phyloP scores from a whole-genome alignment of 2,329 filamentous ascomycete genomes.

The Madurella mycetomatis region DNA sequence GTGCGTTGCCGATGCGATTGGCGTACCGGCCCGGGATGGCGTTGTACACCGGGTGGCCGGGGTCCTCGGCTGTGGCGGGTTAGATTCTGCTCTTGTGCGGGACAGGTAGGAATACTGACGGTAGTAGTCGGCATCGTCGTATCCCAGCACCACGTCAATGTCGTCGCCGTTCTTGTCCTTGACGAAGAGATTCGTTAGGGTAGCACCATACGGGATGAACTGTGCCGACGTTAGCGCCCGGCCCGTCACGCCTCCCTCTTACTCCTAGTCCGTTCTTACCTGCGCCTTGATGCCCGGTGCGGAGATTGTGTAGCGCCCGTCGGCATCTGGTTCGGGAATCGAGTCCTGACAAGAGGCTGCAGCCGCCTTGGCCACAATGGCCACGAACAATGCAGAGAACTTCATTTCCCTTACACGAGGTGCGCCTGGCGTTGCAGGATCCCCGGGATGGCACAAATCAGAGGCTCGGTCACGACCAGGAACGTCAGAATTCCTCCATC shows the following conservation, averaged over 20 bases:
- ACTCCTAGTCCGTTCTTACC: constrained; percentile 29
- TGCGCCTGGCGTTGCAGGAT: background rate
- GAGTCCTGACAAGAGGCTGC: constrained; percentile 4
- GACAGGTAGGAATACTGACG: constrained; percentile 28
- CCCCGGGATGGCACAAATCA: background rate
- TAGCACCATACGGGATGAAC: constrained; percentile 58
- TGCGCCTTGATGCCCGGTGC: constrained; percentile 34
- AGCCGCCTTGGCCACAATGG: constrained; percentile 19
- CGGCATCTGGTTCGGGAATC: constrained; percentile 25
- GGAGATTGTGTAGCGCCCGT: constrained; percentile 35
- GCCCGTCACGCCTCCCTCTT: too few relatives aligned
- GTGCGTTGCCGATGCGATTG: constrained; percentile 58
- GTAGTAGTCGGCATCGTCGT: constrained; percentile 57
- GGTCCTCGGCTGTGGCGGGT: constrained; percentile 35
- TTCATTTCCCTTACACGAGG: constrained; percentile 19
- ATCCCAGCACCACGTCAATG: constrained; percentile 60
- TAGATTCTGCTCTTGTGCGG: constrained; percentile 2
- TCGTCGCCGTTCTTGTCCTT: constrained; percentile 57
- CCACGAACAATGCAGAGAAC: constrained; percentile 18
- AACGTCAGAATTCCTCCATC: background rate
- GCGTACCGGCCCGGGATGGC: constrained; percentile 60
- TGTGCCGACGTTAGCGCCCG: background rate
- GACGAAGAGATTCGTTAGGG: constrained; percentile 59
- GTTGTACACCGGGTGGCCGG: constrained; percentile 56
- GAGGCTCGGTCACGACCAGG: background rate